Base-by-base conservation (phyloP, 2,329 filamentous ascomycete genomes). In the Passalora sequoiae region DNA sequence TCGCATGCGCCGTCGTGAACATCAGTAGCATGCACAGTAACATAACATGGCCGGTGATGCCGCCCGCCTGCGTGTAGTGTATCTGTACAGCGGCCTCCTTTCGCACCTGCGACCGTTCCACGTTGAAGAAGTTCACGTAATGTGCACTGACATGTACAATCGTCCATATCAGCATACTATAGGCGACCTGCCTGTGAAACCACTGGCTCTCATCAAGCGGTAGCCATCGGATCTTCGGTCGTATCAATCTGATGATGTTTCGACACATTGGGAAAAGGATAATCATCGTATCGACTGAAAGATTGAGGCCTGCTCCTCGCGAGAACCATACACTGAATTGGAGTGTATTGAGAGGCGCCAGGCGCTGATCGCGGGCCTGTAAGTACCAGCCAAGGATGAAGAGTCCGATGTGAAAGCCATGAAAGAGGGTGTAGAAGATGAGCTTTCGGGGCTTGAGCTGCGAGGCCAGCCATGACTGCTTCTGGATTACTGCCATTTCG, bases 111-210 rank as follows among this genome's bases (percentile, higher is more conserved):
- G 76, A 79, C 57, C 80, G 78, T 67, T 98, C 92, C 50, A 98
- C 86, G 59, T 95, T 96, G 76, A 83, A 97, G 71, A 98, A 98
- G 72, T 98, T 98, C 73, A 97, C 87, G 60, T 98, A 98, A 68
- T 98, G 92, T 38, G 80, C 80, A 10, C 75, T 62, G 1, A 83
- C 84, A 66, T 98, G 92, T 20, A 87, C 66, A 38, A 81, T 76
- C 20, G 83, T 86, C 66, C 89, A 98, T 43, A 95, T 62, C 3
- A 97, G 74, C 70, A 97, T 73, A 1, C 88, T 75, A 63, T 98
- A 98, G 13, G 92, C 91, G 31, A 94, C 78, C 66, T 98, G 92
- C 53, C 91, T 78, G 71, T 98, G 92, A 67, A 98, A 94, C 89
- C 89, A 98, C 54, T 89, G 77, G 47, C 89, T 94, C 70, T 98